Base-by-base conservation (phyloP, 768 basidiomycete genomes). In the Tricholoma furcatifolium region DNA sequence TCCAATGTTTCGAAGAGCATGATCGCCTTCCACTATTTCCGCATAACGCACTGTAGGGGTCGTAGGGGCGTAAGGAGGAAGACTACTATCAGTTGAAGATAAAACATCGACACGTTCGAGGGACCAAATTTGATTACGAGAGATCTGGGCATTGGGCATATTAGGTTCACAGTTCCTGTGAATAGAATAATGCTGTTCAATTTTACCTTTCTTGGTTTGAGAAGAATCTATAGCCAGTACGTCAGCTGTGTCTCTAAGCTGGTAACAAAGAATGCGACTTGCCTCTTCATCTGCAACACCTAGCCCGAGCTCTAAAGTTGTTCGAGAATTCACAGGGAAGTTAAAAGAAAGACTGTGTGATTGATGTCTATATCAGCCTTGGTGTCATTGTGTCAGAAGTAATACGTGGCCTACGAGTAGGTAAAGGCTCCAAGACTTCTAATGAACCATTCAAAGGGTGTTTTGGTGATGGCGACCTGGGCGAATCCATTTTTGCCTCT, bases 221-320 rank as follows among this genome's bases (percentile, higher is more conserved):
- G n/a, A 20, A 41, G 18, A 10, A 41, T 17, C 40, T 41, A 18
- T 15, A 15, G 10, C 2, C 6, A 20, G 4, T 2, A 7, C 18
- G 3, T 21, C 31, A n/a, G 14, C 20, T 4, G 15, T 14, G 10
- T 4, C n/a, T n/a, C n/a, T n/a, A n/a, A n/a, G 3, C 4, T 21
- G 7, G 11, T 14, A 35, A 0, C n/a, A 39, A 21, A 27, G 18
- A 32, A 27, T 20, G 24, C 14, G 2, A 17, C 21, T 36, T 44
- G 44, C 50, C 42, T 51, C 50, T 21, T 35, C 44, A 45, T 53
- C 51, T 27, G 32, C 43, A 27, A 44, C 30, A 32, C 51, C 46
- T 21, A 53, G 20, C 2, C 43, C 51, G 6, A 53, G 51, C 15
- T 11, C 46, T 21, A 53, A 10, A 14, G 43, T 53, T 15, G 43